These are phyloP conservation scores for Colletotrichum agaves DNA, from an alignment of 2,329 filamentous ascomycete species.

Conservation along the genomic window DNA sequence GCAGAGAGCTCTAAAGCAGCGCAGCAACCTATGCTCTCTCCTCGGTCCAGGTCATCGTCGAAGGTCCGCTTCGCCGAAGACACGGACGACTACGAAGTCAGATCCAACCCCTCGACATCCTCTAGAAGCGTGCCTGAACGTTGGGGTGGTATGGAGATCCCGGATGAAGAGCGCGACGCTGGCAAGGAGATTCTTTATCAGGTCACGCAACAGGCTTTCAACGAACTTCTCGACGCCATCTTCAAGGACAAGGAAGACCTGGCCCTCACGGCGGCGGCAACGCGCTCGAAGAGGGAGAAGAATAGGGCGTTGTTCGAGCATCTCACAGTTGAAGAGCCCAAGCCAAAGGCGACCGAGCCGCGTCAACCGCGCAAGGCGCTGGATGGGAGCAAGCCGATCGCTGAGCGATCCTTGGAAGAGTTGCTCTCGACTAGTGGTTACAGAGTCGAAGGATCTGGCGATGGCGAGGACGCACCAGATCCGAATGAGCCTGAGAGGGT, in stretches of 20 bases:
- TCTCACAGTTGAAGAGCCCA: slow-evolving; percentile 34
- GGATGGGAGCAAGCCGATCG: slow-evolving; percentile 39
- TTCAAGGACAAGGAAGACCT: slow-evolving; percentile 86
- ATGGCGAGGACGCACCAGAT: neutral
- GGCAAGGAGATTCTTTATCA: slow-evolving; percentile 92
- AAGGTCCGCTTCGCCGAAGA: slow-evolving; percentile 83
- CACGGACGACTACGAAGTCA: slow-evolving; percentile 73
- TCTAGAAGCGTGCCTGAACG: slow-evolving; percentile 78
- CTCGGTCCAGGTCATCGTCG: slow-evolving; percentile 78
- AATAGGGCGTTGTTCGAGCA: slow-evolving; percentile 61
- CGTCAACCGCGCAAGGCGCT: slow-evolving; percentile 38
- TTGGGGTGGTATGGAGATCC: slow-evolving; percentile 82
- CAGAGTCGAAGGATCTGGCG: slow-evolving; percentile 45
- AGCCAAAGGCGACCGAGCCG: slow-evolving; percentile 19
- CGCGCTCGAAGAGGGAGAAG: slow-evolving; percentile 68
- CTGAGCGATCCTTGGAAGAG: slow-evolving; percentile 50
- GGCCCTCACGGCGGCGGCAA: slow-evolving; percentile 74
- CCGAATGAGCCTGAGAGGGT: slow-evolving; percentile 28
- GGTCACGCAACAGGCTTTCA: slow-evolving; percentile 90
- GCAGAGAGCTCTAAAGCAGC: slow-evolving; percentile 57
- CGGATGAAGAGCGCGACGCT: slow-evolving; percentile 82
- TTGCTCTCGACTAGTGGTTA: slow-evolving; percentile 59
- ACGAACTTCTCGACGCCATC: slow-evolving; percentile 87
- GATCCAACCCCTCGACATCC: slow-evolving; percentile 78
- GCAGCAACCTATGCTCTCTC: slow-evolving; percentile 52